Percentiles rank a stretch among this genome's conserved stretches.
Conservation (phyloP, 2,329 filamentous ascomycete genomes). For the Monilinia vaccinii-corymbosi region DNA sequence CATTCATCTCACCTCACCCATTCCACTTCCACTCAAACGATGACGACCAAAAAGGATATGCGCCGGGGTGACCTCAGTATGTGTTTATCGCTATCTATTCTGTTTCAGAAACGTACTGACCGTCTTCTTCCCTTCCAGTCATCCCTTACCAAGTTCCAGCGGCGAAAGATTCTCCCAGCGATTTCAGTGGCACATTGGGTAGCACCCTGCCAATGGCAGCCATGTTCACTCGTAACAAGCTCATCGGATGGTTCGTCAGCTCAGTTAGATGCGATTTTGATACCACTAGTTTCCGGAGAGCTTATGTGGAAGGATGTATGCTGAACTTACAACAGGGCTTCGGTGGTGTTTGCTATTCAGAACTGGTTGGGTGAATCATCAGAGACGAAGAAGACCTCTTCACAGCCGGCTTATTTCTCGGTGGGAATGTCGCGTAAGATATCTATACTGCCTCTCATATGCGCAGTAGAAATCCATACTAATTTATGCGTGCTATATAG, state of each 20-base stretch:
- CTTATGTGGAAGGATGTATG: not conserved
- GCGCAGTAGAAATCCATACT: not conserved
- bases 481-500: conserved; percentile 14
- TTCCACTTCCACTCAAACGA: conserved; percentile 27
- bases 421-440: conserved; percentile 65
- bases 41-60: conserved; percentile 62
- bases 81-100: conserved; percentile 22
- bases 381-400: conserved; percentile 51
- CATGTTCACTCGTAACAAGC: conserved; percentile 89
- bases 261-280: not conserved
- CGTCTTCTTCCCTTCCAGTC: conserved; percentile 45
- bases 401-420: conserved; percentile 65
- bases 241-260: conserved; percentile 49
- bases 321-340: conserved; percentile 43
- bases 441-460: not conserved
- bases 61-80: conserved; percentile 63
- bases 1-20: too few relatives aligned
- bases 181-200: conserved; percentile 61
- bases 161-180: conserved; percentile 51
- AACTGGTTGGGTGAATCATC: conserved; percentile 70
- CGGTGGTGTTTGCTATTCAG: conserved; percentile 66
- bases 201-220: conserved; percentile 92
- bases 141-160: conserved; percentile 79
- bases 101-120: not conserved
- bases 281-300: not conserved